These are phyloP conservation scores for Paralagenidium karlingii DNA, from an alignment of 352 stramenopile species.

Conservation along the genomic window DNA sequence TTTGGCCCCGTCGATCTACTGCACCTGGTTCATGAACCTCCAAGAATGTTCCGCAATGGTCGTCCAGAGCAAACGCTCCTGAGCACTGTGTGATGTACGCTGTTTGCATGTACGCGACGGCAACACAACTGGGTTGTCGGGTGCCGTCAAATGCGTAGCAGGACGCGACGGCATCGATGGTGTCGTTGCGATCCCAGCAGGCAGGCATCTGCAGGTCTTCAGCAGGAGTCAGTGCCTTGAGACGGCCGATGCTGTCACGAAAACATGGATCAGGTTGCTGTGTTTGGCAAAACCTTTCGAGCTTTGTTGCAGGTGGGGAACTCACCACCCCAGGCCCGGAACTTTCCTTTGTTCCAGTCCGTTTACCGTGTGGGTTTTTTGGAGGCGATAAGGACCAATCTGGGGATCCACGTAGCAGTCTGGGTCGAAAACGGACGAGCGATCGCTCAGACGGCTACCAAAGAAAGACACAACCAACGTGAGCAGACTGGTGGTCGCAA, in stretches of 20 bases:
- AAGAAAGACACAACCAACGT: no score
- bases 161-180: constrained; percentile 40
- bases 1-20: no score
- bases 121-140: constrained; percentile 41
- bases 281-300: no score
- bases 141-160: constrained; percentile 57
- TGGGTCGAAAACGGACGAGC: constrained; percentile 47
- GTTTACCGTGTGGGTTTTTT: constrained; percentile 29
- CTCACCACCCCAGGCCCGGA: constrained; percentile 37
- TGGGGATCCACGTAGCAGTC: constrained; percentile 54
- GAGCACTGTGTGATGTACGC: constrained; percentile 67
- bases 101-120: constrained; percentile 70
- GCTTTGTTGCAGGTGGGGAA: no score
- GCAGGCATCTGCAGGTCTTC: constrained; percentile 36
- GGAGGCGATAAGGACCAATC: constrained; percentile 34
- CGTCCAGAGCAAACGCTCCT: constrained; percentile 45
- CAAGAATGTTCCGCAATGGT: constrained; percentile 78
- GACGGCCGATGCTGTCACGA: constrained; percentile 7
- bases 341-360: constrained; percentile 37
- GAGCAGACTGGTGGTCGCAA: no score
- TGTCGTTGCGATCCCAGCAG: constrained; percentile 79
- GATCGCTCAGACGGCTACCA: constrained; percentile 62
- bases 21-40: constrained; percentile 60
- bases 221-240: constrained; percentile 31
- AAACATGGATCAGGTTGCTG: constrained; percentile 3